Conservation (phyloP, 768 basidiomycete genomes). For the Lentinula detonsa region DNA sequence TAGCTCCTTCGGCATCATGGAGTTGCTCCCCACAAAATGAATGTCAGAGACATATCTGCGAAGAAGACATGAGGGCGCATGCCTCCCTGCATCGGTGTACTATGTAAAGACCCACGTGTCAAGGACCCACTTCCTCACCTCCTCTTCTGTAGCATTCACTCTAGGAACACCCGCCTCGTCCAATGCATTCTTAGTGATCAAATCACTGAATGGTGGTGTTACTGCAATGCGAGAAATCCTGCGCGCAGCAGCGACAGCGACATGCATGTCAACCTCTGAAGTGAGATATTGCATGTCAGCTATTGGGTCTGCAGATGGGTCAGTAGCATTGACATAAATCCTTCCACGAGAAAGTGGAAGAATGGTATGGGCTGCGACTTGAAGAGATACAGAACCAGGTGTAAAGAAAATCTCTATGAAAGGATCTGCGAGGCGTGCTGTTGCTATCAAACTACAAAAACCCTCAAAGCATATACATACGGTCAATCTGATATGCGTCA, state of each 20-base stretch:
- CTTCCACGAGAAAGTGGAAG: conserved; percentile 12
- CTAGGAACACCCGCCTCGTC: conserved; percentile 4
- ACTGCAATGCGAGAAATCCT: conserved; percentile 6
- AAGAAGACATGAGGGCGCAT: no score
- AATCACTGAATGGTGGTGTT: conserved; percentile 12
- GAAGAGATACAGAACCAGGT: neutral
- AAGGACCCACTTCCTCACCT: conserved; percentile 10
- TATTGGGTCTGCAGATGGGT: conserved; percentile 8
- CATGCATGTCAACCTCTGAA: conserved; percentile 7
- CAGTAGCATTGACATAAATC: conserved; percentile 9
- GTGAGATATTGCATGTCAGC: conserved; percentile 9
- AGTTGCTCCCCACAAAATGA: conserved; percentile 12
- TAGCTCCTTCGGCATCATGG: conserved; percentile 11
- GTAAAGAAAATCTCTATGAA: conserved; percentile 10
- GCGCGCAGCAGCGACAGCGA: conserved; percentile 8
- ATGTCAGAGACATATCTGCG: conserved; percentile 9
- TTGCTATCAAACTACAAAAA: neutral
- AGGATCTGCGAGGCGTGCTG: conserved; percentile 1
- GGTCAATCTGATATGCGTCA: conserved; percentile 11
- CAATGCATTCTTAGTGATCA: conserved; percentile 2
- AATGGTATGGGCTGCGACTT: conserved; percentile 7
- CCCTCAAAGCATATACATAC: neutral
- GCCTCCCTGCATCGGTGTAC: no score
- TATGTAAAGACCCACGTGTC: neutral
- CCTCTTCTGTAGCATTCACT: conserved; percentile 9